These are phyloP conservation scores for Pilobolus umbonatus DNA, from an alignment of 192 early-diverging fungal species.

Conservation along the genomic window DNA sequence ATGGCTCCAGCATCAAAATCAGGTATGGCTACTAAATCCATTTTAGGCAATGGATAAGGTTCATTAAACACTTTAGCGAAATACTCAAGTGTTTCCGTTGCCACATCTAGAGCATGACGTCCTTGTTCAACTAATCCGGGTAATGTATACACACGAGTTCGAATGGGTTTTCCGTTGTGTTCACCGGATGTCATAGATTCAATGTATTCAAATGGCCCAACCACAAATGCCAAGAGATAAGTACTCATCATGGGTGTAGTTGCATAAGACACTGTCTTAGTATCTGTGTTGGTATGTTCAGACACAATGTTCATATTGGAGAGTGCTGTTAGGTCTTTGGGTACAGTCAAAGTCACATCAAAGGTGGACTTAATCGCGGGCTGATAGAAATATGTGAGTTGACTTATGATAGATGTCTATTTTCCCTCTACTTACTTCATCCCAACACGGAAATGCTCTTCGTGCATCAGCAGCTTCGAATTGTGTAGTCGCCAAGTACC, in stretches of 20 bases:
- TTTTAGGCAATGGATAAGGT: conserved; percentile 86
- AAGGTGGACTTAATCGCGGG: conserved; percentile 94
- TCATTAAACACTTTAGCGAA: conserved; percentile 82
- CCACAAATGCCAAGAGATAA: conserved; percentile 85
- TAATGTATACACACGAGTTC: conserved; percentile 79
- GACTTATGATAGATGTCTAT: neutral
- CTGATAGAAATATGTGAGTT: conserved; percentile 14
- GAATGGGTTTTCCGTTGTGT: conserved; percentile 63
- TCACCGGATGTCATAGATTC: conserved; percentile 69
- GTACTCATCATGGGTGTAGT: conserved; percentile 92
- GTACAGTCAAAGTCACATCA: conserved; percentile 78
- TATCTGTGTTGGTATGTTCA: conserved; percentile 46
- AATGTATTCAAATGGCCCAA: conserved; percentile 90
- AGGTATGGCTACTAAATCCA: conserved; percentile 85
- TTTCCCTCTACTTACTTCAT: conserved; percentile 56
- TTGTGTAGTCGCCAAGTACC: conserved; percentile 87
- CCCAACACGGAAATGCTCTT: conserved; percentile 90
- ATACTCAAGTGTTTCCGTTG: conserved; percentile 73
- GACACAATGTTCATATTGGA: conserved; percentile 88
- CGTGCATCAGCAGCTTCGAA: conserved; percentile 92
- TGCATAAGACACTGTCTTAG: conserved; percentile 64
- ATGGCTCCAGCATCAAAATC: conserved; percentile 86
- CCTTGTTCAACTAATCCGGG: conserved; percentile 74
- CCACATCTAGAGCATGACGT: conserved; percentile 74
- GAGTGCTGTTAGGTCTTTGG: conserved; percentile 67